Percentiles rank a stretch among this genome's conserved stretches.
phyloP scores from a whole-genome alignment of 257 asterid genomes.

The Solanum paucissectum region DNA sequence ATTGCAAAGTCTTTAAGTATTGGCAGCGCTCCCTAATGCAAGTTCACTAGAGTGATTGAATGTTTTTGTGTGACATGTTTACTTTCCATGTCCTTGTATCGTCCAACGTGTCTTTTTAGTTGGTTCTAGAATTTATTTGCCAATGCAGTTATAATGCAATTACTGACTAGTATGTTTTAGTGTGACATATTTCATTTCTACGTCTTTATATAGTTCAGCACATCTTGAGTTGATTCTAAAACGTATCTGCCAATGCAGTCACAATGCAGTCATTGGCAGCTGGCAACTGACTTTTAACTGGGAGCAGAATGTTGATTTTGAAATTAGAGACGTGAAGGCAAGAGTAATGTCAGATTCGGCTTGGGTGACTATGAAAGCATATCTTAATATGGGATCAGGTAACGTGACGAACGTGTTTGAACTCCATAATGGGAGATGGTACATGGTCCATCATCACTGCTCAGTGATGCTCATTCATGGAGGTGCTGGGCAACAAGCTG shows the following conservation, averaged over 20 bases:
- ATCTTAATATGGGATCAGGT: slow-evolving; percentile 37
- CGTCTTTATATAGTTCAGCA: background rate
- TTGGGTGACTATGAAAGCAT: slow-evolving; percentile 94
- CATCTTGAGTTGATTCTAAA: background rate
- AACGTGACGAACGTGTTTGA: slow-evolving; percentile 60
- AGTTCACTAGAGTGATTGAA: background rate
- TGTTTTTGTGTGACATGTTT: background rate
- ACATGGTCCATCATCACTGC: slow-evolving; percentile 92
- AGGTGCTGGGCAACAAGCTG: slow-evolving; percentile 39
- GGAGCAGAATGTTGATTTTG: slow-evolving; percentile 67
- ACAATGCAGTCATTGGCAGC: slow-evolving; percentile 73
- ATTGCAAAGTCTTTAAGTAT: background rate
- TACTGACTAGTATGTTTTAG: slow-evolving; percentile 17
- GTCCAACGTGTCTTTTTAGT: background rate
- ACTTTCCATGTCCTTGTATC: background rate
- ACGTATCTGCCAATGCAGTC: slow-evolving; percentile 24
- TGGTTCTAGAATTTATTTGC: background rate
- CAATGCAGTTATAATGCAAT: slow-evolving; percentile 52
- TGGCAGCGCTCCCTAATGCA: background rate
- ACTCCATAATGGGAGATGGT: slow-evolving; percentile 80
- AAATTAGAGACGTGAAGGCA: slow-evolving; percentile 59
- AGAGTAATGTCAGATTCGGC: slow-evolving; percentile 68
- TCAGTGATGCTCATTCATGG: slow-evolving; percentile 46
- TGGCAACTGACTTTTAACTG: slow-evolving; percentile 76
- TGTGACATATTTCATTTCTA: background rate